phyloP scores from a whole-genome alignment of 495 filamentous ascomycete species.

The Aspergillus mulundensis region DNA sequence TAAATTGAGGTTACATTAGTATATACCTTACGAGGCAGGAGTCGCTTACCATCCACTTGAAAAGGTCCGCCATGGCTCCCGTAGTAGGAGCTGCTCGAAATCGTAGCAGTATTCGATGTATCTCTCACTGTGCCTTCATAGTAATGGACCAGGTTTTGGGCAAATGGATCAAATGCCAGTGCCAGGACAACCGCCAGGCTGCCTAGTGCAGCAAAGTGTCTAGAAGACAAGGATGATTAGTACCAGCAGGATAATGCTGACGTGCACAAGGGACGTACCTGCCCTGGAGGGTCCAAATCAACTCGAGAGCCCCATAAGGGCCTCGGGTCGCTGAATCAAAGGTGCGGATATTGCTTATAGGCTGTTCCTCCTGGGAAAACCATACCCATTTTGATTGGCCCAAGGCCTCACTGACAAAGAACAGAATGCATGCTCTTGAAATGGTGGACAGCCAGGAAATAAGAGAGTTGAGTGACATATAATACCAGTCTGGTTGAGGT shows the following conservation, averaged over 20 bases:
- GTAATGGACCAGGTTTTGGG: conserved; percentile 10
- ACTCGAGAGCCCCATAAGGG: not conserved
- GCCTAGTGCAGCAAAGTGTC: conserved; percentile 13
- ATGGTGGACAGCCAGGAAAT: conserved; percentile 18
- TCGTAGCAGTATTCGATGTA: not conserved
- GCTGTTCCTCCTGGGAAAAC: conserved; percentile 13
- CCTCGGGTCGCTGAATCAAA: conserved; percentile 20
- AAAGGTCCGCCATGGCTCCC: not conserved
- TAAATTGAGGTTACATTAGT: not conserved
- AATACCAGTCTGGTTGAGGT: conserved; percentile 12
- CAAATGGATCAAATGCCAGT: conserved; percentile 11
- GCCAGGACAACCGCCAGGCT: conserved; percentile 5
- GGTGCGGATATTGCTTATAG: conserved; percentile 3
- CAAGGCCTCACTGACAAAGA: conserved; percentile 11
- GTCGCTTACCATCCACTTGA: not conserved
- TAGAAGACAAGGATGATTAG: not conserved
- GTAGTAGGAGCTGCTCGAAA: not conserved
- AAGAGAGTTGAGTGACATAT: conserved; percentile 16
- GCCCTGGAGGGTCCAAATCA: conserved; percentile 3
- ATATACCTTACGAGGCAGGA: not conserved
- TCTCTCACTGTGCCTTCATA: not conserved
- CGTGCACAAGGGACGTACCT: not conserved
- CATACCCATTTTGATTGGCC: conserved; percentile 22
- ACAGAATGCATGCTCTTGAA: conserved; percentile 9
- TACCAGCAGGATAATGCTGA: not conserved